A percentile compares a stretch with the other conserved stretches of the same genome.
Conservation (phyloP, 495 filamentous ascomycete species). For the Daldinia grandis region DNA sequence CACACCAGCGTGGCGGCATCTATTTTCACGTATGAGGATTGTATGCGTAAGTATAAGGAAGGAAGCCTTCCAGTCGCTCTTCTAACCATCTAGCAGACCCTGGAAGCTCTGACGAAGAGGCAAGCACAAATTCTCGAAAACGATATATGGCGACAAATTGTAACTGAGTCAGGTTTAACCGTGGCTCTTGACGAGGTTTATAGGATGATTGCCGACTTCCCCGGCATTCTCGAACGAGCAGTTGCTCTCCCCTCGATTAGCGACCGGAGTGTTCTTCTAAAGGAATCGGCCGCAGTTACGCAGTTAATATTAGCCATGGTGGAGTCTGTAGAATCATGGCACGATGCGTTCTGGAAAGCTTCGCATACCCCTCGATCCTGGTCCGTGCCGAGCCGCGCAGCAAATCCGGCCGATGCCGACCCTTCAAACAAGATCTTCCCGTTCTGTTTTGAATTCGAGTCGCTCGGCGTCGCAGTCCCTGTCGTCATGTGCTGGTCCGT, state of each 20-base stretch:
- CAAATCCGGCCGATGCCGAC: conserved; percentile 15
- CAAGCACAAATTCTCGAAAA: conserved; percentile 23
- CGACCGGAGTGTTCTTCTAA: conserved; percentile 7
- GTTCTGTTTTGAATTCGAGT: conserved; percentile 32
- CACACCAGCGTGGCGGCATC: conserved; percentile 29
- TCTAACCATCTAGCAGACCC: conserved; percentile 20
- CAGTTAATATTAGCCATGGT: conserved; percentile 11
- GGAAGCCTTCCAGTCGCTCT: neutral
- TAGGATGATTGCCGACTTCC: conserved; percentile 20
- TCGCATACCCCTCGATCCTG: conserved; percentile 16
- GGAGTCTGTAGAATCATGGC: conserved; percentile 15
- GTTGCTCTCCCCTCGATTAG: conserved; percentile 16
- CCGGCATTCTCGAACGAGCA: conserved; percentile 18
- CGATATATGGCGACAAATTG: conserved; percentile 24
- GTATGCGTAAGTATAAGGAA: conserved; percentile 18
- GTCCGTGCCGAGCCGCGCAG: conserved; percentile 16
- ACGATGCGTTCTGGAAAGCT: conserved; percentile 28
- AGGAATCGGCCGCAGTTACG: conserved; percentile 10
- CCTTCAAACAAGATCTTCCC: conserved; percentile 19
- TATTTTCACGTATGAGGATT: conserved; percentile 29
- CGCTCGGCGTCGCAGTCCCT: conserved; percentile 16
- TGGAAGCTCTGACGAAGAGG: conserved; percentile 27
- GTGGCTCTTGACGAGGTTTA: conserved; percentile 25
- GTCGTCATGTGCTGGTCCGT: conserved; percentile 24
- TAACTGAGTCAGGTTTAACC: conserved; percentile 14